Evolutionary conservation across 2,329 filamentous ascomycete species (phyloP).

Genomic region (Exophiala spinifera): DNA sequence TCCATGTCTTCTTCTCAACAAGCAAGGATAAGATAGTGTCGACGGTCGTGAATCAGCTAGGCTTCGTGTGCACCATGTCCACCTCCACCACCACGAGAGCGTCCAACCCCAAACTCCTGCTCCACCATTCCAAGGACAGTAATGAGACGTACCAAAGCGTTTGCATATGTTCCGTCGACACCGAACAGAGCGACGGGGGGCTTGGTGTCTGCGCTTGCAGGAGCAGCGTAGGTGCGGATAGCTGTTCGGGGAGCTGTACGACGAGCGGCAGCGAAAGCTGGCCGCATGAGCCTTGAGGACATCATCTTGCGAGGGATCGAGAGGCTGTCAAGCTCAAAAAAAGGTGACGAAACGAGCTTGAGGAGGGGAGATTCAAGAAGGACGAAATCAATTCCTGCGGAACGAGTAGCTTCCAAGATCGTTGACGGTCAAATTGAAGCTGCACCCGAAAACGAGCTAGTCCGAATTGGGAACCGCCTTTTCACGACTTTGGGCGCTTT

Average conservation of each 20-base stretch:
- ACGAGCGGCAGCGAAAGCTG: conserved; percentile 54
- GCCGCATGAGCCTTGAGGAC: conserved; percentile 30
- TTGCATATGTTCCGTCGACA: conserved; percentile 96
- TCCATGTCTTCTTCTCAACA: background rate
- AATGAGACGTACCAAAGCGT: conserved; percentile 76
- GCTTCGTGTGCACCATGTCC: background rate
- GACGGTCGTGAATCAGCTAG: background rate
- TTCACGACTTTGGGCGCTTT: too few species aligned
- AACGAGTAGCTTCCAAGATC: background rate
- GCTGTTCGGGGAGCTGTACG: conserved; percentile 59
- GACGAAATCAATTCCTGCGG: too few species aligned
- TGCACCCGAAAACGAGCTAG: conserved; percentile 11
- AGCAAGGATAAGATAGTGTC: background rate
- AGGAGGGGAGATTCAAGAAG: conserved; percentile 18
- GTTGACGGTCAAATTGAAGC: conserved; percentile 15
- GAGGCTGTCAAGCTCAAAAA: conserved; percentile 6
- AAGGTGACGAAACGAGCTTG: conserved; percentile 3
- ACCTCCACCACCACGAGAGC: too few species aligned
- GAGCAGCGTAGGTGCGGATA: conserved; percentile 72
- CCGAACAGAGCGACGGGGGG: conserved; percentile 90
- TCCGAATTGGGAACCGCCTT: conserved; percentile 5
- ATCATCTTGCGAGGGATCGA: conserved; percentile 24
- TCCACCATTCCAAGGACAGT: background rate
- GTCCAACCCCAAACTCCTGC: background rate
- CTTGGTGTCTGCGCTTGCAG: conserved; percentile 63